Percentiles rank a stretch among this genome's conserved stretches.
phyloP scores from a whole-genome alignment of 805 yeast species.

The Barnettozyma sp. region DNA sequence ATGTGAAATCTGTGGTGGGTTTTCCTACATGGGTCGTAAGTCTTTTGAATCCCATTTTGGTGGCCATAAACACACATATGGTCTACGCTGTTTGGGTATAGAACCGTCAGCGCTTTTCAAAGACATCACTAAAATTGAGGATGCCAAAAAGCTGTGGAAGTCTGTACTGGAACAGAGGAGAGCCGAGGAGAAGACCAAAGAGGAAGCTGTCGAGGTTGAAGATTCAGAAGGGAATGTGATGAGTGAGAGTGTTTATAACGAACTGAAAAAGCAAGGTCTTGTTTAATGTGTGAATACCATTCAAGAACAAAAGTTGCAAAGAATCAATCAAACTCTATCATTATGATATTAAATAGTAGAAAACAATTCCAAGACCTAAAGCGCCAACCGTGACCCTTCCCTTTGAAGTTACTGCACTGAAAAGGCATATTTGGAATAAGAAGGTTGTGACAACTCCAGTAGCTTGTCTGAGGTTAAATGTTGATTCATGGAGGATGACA shows the following conservation, averaged over 20 bases:
- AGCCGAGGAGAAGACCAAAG: conserved; percentile 29
- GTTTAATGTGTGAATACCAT: no score
- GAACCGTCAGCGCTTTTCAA: conserved; percentile 42
- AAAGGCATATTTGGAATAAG: background rate
- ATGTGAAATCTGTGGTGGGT: conserved; percentile 87
- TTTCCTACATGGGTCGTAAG: conserved; percentile 63
- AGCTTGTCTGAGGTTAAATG: background rate
- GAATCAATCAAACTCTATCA: conserved; percentile 9
- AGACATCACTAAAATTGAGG: conserved; percentile 60
- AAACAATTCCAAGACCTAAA: background rate
- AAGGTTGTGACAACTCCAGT: conserved; percentile 1
- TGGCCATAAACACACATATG: conserved; percentile 63
- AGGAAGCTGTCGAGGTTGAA: conserved; percentile 71
- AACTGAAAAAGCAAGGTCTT: conserved; percentile 82
- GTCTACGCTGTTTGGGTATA: conserved; percentile 70
- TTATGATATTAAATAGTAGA: conserved; percentile 2
- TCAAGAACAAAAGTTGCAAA: no score
- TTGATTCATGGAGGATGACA: conserved; percentile 2
- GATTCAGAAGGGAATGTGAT: conserved; percentile 91
- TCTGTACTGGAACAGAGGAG: conserved; percentile 27
- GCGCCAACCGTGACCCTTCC: conserved; percentile 2
- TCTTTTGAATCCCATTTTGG: conserved; percentile 69
- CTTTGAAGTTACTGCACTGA: background rate
- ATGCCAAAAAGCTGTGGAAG: conserved; percentile 56
- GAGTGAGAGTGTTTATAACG: conserved; percentile 76